Evolutionary conservation across 2,329 filamentous ascomycete genomes (phyloP).

Genomic region (Alternaria sp.): DNA sequence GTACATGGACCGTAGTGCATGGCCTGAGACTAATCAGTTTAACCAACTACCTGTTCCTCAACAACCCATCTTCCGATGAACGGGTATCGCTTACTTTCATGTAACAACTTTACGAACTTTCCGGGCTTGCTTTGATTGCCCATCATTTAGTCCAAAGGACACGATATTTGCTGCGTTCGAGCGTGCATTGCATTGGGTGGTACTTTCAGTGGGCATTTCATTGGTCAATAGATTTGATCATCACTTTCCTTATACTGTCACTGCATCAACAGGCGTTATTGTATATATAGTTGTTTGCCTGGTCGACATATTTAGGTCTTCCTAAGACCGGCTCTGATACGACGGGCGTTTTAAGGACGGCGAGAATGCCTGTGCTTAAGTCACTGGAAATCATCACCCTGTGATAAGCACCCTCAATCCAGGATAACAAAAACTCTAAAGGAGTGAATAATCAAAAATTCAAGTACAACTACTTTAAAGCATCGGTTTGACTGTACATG

Average conservation of each 20-base stretch:
- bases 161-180: conserved; percentile 44
- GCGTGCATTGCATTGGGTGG: conserved; percentile 48
- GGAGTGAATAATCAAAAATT: background rate
- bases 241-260: conserved; percentile 18
- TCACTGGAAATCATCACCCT: background rate
- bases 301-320: background rate
- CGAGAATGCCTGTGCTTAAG: background rate
- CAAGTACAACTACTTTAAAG: background rate
- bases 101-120: conserved; percentile 14
- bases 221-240: conserved; percentile 23
- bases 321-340: background rate
- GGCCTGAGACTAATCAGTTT: conserved; percentile 50
- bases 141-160: conserved; percentile 13
- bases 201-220: conserved; percentile 24
- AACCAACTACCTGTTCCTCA: conserved; percentile 50
- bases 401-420: background rate
- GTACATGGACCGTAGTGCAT: conserved; percentile 51
- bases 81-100: conserved; percentile 18
- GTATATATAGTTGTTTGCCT: conserved; percentile 7
- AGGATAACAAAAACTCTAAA: background rate
- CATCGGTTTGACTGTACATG: accelerated
- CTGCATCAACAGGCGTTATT: conserved; percentile 36
- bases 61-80: conserved; percentile 47
- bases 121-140: background rate
- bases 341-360: conserved; percentile 3